Base-by-base conservation (phyloP, 2,329 filamentous ascomycete species). In the Talaromyces funiculosus region DNA sequence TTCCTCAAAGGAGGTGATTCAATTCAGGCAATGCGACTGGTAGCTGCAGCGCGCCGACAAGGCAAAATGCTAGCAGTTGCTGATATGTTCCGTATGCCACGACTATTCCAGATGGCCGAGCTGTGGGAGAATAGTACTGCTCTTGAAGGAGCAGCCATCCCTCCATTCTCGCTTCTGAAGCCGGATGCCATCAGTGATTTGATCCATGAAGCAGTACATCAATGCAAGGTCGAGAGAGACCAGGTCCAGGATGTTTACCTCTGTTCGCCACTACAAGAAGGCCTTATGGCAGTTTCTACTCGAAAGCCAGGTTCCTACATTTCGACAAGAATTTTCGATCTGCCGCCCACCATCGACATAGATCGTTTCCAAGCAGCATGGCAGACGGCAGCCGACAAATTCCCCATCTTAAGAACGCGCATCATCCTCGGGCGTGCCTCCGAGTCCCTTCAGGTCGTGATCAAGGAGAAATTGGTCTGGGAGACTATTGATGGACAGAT, bases 371-470 rank as follows among this genome's bases (percentile, higher is more conserved):
- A 45, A 24, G 16, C 18, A 24, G 42, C 42, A 45, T 45, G 42
- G 42, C 18, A 45, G 24, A 45, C 42, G 18, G 16, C 24, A 10
- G 9, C 12, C 18, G 42, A 10, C 42, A 24, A 24, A n/a, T 64
- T 71, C 20, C 68, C 73, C 10, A 73, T 80, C 33, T 68, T 80
- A 16, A 72, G 77, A 6, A 79, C 77, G 0, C 70, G 75, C 10
- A 67, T 73, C 40, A 65, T 71, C 4, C 63, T 67, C 18, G 66
- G 66, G 16, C 61, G 64, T 14, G 37, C 55, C 24, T 45, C 58
- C 47, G 63, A 67, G 5, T 62, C 67, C 35, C 45, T 72, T 10
- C 71, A 73, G 59, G 67, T 68, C 29, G 67, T 72, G 14, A 57
- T 72, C 14, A 60, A 63, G 14, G 64, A 64, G 22, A 37, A 53